Base-by-base conservation (phyloP, 1,139 yeast species). In the Magnusiomyces paraingens region DNA sequence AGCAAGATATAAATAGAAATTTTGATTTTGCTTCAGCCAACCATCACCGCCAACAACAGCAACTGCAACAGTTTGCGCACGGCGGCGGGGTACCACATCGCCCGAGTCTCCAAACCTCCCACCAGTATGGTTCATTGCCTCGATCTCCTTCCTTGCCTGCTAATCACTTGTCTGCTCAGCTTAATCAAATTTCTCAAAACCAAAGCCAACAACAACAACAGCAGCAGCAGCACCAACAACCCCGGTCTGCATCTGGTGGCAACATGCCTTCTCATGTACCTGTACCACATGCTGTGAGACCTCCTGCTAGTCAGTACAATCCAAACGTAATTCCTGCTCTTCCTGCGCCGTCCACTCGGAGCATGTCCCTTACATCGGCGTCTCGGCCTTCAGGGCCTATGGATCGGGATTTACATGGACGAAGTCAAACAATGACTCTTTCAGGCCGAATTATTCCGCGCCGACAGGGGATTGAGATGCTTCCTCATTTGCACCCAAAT, bases 391-490 rank as follows among this genome's bases (percentile, higher is more conserved):
- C 18, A 11, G n/a, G 44, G 8, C 36, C 57, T 2, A 59, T 54
- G 50, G 63, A 62, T 46, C 61, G 64, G 3, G 64, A 58, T 10
- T 52, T 43, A 15, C 22, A 52, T 22, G 56, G 59, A 2, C 32
- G 32, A 4, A 50, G 57, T 15, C 58, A 59, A 43, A 60, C 60
- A 20, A 63, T 61, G 61, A 65, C 69, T 2, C 49, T 62, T 57
- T 62, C 66, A 42, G 69, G 69, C 3, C 54, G 69, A 26, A 66
- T 65, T 14, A 64, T 65, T 38, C 69, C 68, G 2, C 65, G 64
- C 47, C 54, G 67, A n/a, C 63, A 61, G 47, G 58, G 57, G 20
- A 55, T 59, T 38, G 62, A 56, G 3, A 52, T 58, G 20, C 43
- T 57, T 15, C 55, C 54, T 15, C 53, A 32, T 11, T n/a, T 35